Evolutionary conservation across 2,329 filamentous ascomycete species (phyloP).

Genomic region (Arachnomyces sp.): DNA sequence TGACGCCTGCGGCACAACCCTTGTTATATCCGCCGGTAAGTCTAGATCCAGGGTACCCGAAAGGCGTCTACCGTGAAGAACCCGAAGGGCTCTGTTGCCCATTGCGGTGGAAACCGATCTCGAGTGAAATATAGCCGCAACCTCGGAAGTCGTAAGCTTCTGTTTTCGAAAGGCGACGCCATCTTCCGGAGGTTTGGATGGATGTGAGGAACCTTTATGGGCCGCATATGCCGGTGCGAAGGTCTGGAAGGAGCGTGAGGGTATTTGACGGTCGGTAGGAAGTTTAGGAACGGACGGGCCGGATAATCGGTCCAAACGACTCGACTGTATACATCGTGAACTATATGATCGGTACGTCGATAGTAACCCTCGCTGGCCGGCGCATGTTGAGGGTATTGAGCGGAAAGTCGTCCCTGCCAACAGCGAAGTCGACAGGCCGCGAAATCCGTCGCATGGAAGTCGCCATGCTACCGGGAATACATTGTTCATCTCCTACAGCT

Average conservation of each 20-base stretch:
- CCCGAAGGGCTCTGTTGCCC: constrained; percentile 31
- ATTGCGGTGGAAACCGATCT: constrained; percentile 20
- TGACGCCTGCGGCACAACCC: constrained; percentile 23
- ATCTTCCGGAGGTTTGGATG: constrained; percentile 14
- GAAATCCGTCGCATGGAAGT: constrained; percentile 30
- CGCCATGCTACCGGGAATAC: constrained; percentile 35
- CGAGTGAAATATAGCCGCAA: constrained; percentile 30
- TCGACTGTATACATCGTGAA: too few relatives aligned
- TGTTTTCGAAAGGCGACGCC: constrained; percentile 21
- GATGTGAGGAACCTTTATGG: constrained; percentile 1
- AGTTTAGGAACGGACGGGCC: not conserved
- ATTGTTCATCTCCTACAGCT: constrained; percentile 35
- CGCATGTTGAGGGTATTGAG: not conserved
- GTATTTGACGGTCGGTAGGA: not conserved
- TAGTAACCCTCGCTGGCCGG: constrained; percentile 1
- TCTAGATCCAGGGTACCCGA: constrained; percentile 39
- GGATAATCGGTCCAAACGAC: not conserved
- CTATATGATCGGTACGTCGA: constrained; percentile 4
- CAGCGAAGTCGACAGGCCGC: constrained; percentile 16
- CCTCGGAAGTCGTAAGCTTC: constrained; percentile 26
- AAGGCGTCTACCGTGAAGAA: constrained; percentile 37
- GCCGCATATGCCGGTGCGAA: constrained; percentile 2
- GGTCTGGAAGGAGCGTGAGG: not conserved
- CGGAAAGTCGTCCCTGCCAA: too few relatives aligned
- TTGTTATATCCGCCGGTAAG: constrained; percentile 32